These are phyloP conservation scores for Cichorium intybus DNA, from an alignment of 140 eudicot genomes.

Conservation along the genomic window DNA sequence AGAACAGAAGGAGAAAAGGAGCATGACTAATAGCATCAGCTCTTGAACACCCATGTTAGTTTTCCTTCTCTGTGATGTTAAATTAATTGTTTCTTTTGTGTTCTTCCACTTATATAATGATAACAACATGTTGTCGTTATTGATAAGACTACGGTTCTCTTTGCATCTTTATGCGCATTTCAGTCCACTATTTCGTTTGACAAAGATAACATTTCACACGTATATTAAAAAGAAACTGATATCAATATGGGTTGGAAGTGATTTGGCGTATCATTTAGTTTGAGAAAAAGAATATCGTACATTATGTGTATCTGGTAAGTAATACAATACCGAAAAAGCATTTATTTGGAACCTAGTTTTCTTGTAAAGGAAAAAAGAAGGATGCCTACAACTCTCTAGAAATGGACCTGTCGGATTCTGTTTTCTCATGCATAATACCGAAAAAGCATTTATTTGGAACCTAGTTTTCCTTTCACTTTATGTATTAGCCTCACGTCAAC, in stretches of 20 bases:
- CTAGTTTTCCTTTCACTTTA: background rate
- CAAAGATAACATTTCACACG: background rate
- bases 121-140: constrained; percentile 12
- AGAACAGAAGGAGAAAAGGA: constrained; percentile 23
- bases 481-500: background rate
- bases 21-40: constrained; percentile 13
- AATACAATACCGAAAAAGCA: constrained; percentile 15
- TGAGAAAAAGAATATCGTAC: constrained; percentile 17
- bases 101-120: constrained; percentile 10
- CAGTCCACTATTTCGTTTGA: constrained; percentile 2
- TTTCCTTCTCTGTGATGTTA: background rate
- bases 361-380: constrained; percentile 14
- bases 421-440: constrained; percentile 15
- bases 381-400: constrained; percentile 27
- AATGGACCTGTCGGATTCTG: constrained; percentile 6
- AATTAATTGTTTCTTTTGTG: constrained; percentile 2
- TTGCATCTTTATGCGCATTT: constrained; percentile 1
- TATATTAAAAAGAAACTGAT: background rate
- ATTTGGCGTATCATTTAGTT: background rate
- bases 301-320: background rate
- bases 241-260: background rate
- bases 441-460: constrained; percentile 21
- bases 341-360: constrained; percentile 25
- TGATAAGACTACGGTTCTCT: background rate
- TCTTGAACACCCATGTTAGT: constrained; percentile 25